Conservation (phyloP, 2,329 filamentous ascomycete genomes). For the Capronia americana region DNA sequence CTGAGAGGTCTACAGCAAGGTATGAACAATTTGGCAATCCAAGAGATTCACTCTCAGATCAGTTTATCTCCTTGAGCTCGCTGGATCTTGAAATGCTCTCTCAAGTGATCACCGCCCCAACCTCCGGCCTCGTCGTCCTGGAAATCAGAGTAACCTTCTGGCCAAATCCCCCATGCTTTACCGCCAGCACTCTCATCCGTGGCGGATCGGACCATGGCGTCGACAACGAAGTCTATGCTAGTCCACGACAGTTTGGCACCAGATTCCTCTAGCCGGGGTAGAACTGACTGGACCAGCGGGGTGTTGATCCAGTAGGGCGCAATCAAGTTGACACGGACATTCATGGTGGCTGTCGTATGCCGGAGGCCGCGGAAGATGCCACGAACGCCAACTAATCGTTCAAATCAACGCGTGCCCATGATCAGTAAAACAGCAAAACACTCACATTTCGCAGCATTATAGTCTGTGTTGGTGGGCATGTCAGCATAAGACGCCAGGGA, state of each 20-base stretch:
- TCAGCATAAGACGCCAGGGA: slow-evolving; percentile 19
- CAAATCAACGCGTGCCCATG: background rate
- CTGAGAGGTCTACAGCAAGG: background rate
- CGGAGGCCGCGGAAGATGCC: slow-evolving; percentile 33
- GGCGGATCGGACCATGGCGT: slow-evolving; percentile 17
- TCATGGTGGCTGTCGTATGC: slow-evolving; percentile 12
- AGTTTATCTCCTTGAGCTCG: slow-evolving; percentile 3
- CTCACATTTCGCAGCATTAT: slow-evolving; percentile 23
- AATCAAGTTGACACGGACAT: slow-evolving; percentile 19
- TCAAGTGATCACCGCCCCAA: slow-evolving; percentile 10
- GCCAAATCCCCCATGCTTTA: slow-evolving; percentile 10
- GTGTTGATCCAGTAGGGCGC: slow-evolving; percentile 21
- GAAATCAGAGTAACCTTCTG: slow-evolving; percentile 14
- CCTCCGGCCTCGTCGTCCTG: slow-evolving; percentile 13
- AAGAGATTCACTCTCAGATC: background rate
- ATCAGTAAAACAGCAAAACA: background rate
- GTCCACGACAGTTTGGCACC: slow-evolving; percentile 6
- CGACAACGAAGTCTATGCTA: slow-evolving; percentile 20
- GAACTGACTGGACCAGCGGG: slow-evolving; percentile 4
- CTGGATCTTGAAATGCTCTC: slow-evolving; percentile 13
- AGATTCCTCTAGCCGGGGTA: background rate
- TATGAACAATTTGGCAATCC: background rate
- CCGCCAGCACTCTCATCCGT: slow-evolving; percentile 18
- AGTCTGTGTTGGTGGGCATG: slow-evolving; percentile 16
- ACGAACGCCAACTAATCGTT: slow-evolving; percentile 26